Evolutionary conservation across 352 stramenopile genomes (phyloP), one percentile per base, ranked within the genome.

Genomic region (Pythium monospermum): DNA sequence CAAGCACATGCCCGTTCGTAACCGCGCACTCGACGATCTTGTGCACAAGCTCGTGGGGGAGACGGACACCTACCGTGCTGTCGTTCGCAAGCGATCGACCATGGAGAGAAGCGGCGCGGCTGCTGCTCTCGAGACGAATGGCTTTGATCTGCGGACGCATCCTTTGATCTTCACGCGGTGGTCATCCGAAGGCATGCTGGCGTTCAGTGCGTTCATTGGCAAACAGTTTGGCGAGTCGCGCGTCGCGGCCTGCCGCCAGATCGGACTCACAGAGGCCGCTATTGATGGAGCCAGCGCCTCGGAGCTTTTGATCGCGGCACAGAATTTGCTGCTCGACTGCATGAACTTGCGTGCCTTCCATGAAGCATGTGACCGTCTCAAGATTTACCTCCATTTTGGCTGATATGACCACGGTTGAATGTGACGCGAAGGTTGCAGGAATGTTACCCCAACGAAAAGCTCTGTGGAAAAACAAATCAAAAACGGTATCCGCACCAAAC

Each of bases 11-110:
- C 83, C 83, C 2, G 80, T 94, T 31, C 83, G 79, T 23, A 94
- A 91, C 37, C 78, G 83, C 15, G 79, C 83, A 11, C 64, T 94
- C 5, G 83, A 94, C 57, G 78, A 89, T n/a, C 65, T 94, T 7
- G 75, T 91, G 23, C 57, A 75, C 33, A 66, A 73, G 7, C 48
- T 94, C 27, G 76, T 85, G 19, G 83, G 81, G n/a, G 57, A 86
- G 1, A 75, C 71, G 11, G 74, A 87, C 11, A 58, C 67, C 0
- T 91, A 78, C 57, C 73, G 80, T 40, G 54, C 67, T 13, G 44
- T 61, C 13, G 61, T 59, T n/a, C 66, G 43, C n/a, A 58, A 49
- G 32, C 33, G 28, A 32, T 43, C 39, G 13, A 59, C 39, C 1
- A 47, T 41, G 33, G 27, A 42, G 25, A 18, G 56, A 54, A 18